phyloP scores from a whole-genome alignment of 352 stramenopile genomes.

The Pythium utonaiense region DNA sequence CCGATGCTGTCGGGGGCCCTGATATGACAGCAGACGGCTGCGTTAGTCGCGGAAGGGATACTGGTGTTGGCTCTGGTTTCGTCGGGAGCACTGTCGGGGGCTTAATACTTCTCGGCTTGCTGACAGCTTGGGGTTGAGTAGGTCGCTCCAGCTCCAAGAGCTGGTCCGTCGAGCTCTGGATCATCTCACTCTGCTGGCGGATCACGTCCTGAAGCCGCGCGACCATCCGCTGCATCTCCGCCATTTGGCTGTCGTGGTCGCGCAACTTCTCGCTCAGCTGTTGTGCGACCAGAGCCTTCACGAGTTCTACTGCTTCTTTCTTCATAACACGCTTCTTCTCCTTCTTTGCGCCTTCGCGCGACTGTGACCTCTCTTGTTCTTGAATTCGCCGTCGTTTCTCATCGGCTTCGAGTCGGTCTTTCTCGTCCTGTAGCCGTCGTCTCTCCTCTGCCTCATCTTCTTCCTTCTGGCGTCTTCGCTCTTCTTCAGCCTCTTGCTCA shows the following conservation, averaged over 20 bases:
- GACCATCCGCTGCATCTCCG: slow-evolving; percentile 22
- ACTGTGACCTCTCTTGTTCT: neutral
- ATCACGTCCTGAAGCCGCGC: slow-evolving; percentile 20
- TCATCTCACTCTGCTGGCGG: slow-evolving; percentile 21
- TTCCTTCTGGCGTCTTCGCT: neutral
- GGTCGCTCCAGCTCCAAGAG: slow-evolving; percentile 17
- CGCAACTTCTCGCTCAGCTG: slow-evolving; percentile 21
- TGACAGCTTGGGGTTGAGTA: neutral
- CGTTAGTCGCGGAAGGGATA: neutral
- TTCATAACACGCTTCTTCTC: slow-evolving; percentile 30
- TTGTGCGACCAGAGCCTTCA: slow-evolving; percentile 23
- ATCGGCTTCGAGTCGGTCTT: neutral
- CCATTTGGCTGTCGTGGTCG: slow-evolving; percentile 25
- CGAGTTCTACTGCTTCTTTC: slow-evolving; percentile 23
- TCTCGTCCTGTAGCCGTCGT: neutral
- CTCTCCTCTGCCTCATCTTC: neutral
- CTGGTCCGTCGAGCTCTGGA: slow-evolving; percentile 16
- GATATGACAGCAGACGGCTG: neutral
- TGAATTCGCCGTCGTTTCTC: neutral
- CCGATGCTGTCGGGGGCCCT: neutral
- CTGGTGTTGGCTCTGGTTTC: neutral
- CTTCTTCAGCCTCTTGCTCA: neutral
- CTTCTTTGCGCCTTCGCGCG: slow-evolving; percentile 1
- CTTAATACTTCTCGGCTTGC: neutral
- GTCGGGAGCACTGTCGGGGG: neutral